Evolutionary conservation across 306 rosid species (phyloP), one percentile per base, ranked within the genome.

Genomic region (Prinsepia uniflora): DNA sequence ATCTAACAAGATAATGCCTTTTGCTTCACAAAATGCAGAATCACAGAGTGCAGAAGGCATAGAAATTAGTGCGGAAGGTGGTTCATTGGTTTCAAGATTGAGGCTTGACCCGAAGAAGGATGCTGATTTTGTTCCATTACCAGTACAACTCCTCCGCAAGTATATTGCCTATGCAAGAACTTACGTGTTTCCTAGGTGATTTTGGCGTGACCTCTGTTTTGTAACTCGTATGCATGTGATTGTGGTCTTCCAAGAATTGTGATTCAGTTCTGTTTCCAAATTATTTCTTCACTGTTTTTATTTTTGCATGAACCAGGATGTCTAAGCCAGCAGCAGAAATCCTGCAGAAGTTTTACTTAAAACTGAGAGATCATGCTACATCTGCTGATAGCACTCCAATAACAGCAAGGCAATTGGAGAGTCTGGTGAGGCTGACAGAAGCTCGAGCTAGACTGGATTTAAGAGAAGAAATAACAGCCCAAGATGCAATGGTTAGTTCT

Each of bases 361-460:
- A 79, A 77, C 87, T 87, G 40, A 85, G 99, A 71, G 96, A 91
- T 77, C 96, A 75, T 69, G 85, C 82, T 74, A 79, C 86, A 72
- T 87, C 96, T 63, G 92, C 88, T 71, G 99, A 91, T 84, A 69
- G 96, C 52, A 94, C 99, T 55, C 99, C 97, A 53, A 91, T 91
- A 74, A 94, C 98, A 61, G 97, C 98, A 7, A 86, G 98, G 83
- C 98, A 94, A 78, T 85, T 94, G 63, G 96, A 94, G 83, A 94
- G 98, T 83, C 86, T 94, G 47, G 96, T 94, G 77, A 87, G 98
- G 85, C 83, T 94, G 63, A 96, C 96, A 67, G 88, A 91, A 84
- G 97, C 97, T 78, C 93, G 96, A 78, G 92, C 99, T 65, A 82
- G 99, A 68, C 53, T 90, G 45, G 99, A 94, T 73, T 88, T 94